Percentiles rank a stretch among this genome's conserved stretches.
These are phyloP conservation scores for Coniosporium uncinatum DNA, from an alignment of 2,329 filamentous ascomycete genomes.

Conservation along the genomic window DNA sequence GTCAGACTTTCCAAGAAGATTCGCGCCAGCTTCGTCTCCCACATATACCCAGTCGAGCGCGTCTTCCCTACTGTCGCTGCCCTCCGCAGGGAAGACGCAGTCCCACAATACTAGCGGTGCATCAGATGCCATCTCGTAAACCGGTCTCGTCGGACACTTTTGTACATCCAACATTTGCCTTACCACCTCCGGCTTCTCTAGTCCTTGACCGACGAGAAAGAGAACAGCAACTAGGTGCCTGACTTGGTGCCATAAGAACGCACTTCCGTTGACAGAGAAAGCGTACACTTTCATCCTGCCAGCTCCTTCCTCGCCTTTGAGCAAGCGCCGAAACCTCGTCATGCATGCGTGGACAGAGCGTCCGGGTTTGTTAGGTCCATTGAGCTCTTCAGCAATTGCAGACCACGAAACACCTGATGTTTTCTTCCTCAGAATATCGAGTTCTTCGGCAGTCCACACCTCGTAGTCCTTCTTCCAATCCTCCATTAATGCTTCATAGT, in stretches of 20 bases:
- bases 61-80: slow-evolving; percentile 39
- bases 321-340: slow-evolving; percentile 1
- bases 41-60: slow-evolving; percentile 74
- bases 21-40: slow-evolving; percentile 44
- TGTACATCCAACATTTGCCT: slow-evolving; percentile 67
- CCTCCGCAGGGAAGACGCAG: slow-evolving; percentile 65
- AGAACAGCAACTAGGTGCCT: slow-evolving; percentile 88
- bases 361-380: neutral
- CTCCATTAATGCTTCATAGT: too few species aligned
- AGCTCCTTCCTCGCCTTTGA: slow-evolving; percentile 7
- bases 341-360: neutral
- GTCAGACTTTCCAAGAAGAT: neutral
- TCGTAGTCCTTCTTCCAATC: too few species aligned
- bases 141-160: slow-evolving; percentile 69
- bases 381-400: too few species aligned
- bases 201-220: slow-evolving; percentile 87
- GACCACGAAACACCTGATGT: too few species aligned
- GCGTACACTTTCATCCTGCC: slow-evolving; percentile 78
- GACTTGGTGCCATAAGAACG: slow-evolving; percentile 98
- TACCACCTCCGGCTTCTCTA: slow-evolving; percentile 72
- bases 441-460: too few species aligned
- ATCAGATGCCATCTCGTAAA: slow-evolving; percentile 89
- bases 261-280: slow-evolving; percentile 84
- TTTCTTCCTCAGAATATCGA: too few species aligned
- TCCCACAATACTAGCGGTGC: slow-evolving; percentile 93